A percentile compares a stretch with the other conserved stretches of the same genome.
These are phyloP conservation scores for Taphrina communis DNA, from an alignment of 1,139 yeast genomes.

Conservation along the genomic window DNA sequence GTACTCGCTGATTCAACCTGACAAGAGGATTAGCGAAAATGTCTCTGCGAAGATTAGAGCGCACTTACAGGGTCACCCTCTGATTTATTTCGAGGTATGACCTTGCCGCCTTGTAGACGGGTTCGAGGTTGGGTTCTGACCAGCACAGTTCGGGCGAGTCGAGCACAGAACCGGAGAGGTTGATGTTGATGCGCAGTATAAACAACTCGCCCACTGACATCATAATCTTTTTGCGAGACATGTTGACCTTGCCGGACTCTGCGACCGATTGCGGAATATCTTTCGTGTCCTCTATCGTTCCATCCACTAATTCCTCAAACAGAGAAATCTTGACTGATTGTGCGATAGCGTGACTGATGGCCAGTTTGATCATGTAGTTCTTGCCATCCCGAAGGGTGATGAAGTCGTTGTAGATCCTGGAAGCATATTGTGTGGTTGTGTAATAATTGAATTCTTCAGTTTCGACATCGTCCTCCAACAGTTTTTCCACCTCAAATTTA, in stretches of 20 bases:
- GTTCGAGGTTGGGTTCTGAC: conserved; percentile 97
- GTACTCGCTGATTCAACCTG: conserved; percentile 75
- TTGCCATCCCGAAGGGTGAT: conserved; percentile 88
- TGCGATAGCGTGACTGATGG: conserved; percentile 95
- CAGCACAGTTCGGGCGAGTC: conserved; percentile 98
- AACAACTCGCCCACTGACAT: conserved; percentile 94
- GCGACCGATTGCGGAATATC: conserved; percentile 97
- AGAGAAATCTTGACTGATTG: conserved; percentile 94
- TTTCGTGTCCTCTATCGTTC: conserved; percentile 94
- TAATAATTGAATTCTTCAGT: conserved; percentile 93
- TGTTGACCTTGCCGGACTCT: conserved; percentile 88
- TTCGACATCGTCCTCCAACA: conserved; percentile 69
- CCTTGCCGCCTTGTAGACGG: conserved; percentile 93
- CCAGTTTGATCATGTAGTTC: conserved; percentile 83
- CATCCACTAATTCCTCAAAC: conserved; percentile 92
- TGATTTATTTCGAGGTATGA: conserved; percentile 94
- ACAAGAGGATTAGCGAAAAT: background rate
- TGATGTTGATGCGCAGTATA: conserved; percentile 78
- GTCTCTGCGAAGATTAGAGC: background rate
- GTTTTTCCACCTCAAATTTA: conserved; percentile 85
- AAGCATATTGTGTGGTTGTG: conserved; percentile 84
- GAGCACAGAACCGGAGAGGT: conserved; percentile 89
- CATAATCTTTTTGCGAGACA: conserved; percentile 94
- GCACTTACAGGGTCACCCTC: conserved; percentile 67
- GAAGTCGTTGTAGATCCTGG: conserved; percentile 80